These are phyloP conservation scores for Pontederia crassipes DNA, from an alignment of 176 grass and related monocot genomes.

Conservation along the genomic window DNA sequence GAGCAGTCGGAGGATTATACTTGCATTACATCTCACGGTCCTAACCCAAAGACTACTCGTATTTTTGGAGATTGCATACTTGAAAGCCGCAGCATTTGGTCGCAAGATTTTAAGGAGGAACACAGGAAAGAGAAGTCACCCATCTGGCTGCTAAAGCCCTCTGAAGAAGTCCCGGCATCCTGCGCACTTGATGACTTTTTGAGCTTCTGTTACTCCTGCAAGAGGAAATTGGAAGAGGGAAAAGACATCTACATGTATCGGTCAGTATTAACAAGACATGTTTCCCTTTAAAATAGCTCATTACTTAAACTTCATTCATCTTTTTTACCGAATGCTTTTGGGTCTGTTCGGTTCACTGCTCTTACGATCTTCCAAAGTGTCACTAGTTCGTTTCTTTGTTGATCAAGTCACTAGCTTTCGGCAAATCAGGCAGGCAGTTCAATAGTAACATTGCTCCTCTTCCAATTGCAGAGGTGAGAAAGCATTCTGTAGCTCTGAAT, in stretches of 20 bases:
- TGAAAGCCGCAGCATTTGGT: conserved; percentile 40
- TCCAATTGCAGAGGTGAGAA: conserved; percentile 60
- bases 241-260: conserved; percentile 92
- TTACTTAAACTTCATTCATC: neutral
- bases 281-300: neutral
- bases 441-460: neutral
- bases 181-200: conserved; percentile 34
- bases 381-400: neutral
- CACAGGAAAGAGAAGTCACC: conserved; percentile 3
- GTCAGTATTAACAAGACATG: conserved; percentile 20
- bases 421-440: no score
- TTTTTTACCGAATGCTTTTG: neutral
- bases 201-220: conserved; percentile 69
- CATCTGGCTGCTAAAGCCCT: conserved; percentile 27
- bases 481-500: conserved; percentile 59
- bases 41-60: conserved; percentile 87
- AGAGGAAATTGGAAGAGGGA: conserved; percentile 52
- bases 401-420: no score
- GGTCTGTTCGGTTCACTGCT: neutral
- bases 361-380: no score
- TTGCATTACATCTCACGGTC: conserved; percentile 75
- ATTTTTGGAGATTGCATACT: conserved; percentile 90
- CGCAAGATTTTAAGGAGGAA: conserved; percentile 20
- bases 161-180: conserved; percentile 4
- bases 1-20: conserved; percentile 99